phyloP scores from a whole-genome alignment of 1,284 basidiomycete species.

The Xanthoconium separans region DNA sequence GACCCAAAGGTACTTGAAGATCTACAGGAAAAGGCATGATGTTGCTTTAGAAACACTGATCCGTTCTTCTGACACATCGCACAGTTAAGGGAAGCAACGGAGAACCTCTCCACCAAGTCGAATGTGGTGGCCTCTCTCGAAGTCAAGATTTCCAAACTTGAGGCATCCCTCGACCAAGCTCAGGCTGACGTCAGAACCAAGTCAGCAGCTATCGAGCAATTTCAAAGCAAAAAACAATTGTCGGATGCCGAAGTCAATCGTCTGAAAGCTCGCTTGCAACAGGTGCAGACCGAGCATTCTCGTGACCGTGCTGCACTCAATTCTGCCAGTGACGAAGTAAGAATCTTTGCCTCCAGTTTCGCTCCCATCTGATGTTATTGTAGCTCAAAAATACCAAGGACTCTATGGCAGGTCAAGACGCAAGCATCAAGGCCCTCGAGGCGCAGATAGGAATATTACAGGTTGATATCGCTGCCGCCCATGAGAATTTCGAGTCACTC shows the following conservation, averaged over 20 bases:
- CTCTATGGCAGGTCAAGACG: constrained; percentile 39
- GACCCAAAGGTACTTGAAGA: constrained; percentile 56
- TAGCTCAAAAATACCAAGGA: constrained; percentile 55
- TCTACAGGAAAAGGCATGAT: constrained; percentile 57
- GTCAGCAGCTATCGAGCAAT: constrained; percentile 40
- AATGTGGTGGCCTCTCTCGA: constrained; percentile 51
- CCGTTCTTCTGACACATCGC: constrained; percentile 8
- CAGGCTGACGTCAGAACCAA: constrained; percentile 50
- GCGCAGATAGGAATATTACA: constrained; percentile 52
- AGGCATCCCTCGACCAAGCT: constrained; percentile 49
- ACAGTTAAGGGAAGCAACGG: constrained; percentile 59
- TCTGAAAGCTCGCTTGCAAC: constrained; percentile 42
- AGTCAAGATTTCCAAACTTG: constrained; percentile 47
- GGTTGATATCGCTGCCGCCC: constrained; percentile 48
- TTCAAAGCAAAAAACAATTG: constrained; percentile 48
- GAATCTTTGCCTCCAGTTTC: constrained; percentile 13
- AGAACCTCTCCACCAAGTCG: constrained; percentile 52
- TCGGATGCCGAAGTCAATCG: constrained; percentile 50
- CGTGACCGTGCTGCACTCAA: constrained; percentile 39
- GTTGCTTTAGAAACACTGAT: constrained; percentile 6
- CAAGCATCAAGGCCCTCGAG: constrained; percentile 49
- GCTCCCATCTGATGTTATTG: constrained; percentile 10
- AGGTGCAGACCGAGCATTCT: constrained; percentile 41
- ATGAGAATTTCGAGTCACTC: constrained; percentile 52
- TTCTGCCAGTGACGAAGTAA: constrained; percentile 51